Evolutionary conservation across 2,329 filamentous ascomycete species (phyloP).

Genomic region (Curvularia lunata): DNA sequence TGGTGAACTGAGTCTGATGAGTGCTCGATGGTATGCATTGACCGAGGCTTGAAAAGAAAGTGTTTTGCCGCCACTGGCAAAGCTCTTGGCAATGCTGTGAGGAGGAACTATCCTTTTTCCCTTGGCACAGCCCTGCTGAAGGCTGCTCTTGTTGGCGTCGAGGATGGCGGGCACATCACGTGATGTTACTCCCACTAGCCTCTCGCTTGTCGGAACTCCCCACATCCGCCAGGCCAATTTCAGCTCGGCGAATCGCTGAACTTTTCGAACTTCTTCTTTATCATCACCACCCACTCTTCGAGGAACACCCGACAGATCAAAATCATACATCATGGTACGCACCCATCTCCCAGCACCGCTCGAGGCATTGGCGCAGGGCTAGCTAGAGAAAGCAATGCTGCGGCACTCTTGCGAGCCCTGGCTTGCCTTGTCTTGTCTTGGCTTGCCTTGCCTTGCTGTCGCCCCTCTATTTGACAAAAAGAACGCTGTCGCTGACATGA

Average conservation of each 20-base stretch:
- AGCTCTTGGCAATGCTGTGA: background rate
- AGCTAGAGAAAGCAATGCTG: slow-evolving; percentile 1
- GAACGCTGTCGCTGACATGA: slow-evolving; percentile 23
- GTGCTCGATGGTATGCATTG: too few species aligned
- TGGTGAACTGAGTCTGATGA: background rate
- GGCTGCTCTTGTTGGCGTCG: background rate
- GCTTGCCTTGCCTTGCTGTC: background rate
- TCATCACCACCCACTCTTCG: slow-evolving; percentile 48
- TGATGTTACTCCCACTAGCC: background rate
- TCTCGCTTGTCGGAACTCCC: slow-evolving; percentile 12
- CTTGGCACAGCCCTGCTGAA: background rate
- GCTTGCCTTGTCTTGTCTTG: background rate
- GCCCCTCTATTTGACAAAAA: too few species aligned
- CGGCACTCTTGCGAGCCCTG: slow-evolving; percentile 10
- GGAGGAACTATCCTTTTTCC: background rate
- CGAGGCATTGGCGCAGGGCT: too few species aligned
- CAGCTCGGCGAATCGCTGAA: slow-evolving; percentile 21
- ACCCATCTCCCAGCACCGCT: background rate
- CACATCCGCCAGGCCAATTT: slow-evolving; percentile 23
- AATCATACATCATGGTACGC: slow-evolving; percentile 52
- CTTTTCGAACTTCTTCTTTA: slow-evolving; percentile 27
- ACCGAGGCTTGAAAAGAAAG: background rate
- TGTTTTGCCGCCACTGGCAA: too few species aligned
- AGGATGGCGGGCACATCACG: background rate
- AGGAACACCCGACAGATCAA: slow-evolving; percentile 53